Evolutionary conservation across 768 basidiomycete genomes (phyloP).

Genomic region (Fomitopsis pulvina): DNA sequence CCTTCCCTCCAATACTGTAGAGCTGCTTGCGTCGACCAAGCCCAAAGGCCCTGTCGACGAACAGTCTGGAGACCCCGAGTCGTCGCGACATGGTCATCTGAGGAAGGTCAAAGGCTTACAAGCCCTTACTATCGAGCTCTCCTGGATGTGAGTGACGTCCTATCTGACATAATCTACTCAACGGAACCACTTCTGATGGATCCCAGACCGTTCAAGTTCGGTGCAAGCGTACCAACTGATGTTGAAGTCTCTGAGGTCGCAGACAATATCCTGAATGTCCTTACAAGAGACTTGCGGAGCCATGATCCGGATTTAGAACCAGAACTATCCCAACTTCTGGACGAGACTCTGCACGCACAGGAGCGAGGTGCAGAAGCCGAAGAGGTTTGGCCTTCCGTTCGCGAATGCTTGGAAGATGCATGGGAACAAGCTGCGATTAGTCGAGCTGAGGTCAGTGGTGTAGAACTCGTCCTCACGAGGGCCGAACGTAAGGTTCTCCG

Average conservation of each 20-base stretch:
- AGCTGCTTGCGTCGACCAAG: slow-evolving; percentile 17
- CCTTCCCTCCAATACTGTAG: slow-evolving; percentile 8
- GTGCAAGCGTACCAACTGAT: slow-evolving; percentile 18
- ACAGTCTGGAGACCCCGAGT: too few relatives aligned
- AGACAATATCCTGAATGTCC: not conserved
- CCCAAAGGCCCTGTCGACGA: not conserved
- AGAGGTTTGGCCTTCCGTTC: not conserved
- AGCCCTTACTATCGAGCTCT: slow-evolving; percentile 51
- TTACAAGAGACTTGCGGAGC: not conserved
- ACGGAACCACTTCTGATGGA: not conserved
- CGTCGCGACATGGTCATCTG: slow-evolving; percentile 26
- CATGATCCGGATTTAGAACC: slow-evolving; percentile 12
- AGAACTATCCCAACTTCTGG: slow-evolving; percentile 11
- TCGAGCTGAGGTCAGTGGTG: slow-evolving; percentile 9
- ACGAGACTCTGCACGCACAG: slow-evolving; percentile 5
- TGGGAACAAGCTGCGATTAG: not conserved
- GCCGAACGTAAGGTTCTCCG: slow-evolving; percentile 30
- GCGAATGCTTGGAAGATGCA: not conserved
- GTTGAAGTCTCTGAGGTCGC: slow-evolving; percentile 16
- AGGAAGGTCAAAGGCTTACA: slow-evolving; percentile 53
- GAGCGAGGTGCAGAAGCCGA: not conserved
- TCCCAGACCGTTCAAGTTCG: slow-evolving; percentile 23
- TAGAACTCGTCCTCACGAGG: slow-evolving; percentile 35
- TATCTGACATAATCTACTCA: not conserved
- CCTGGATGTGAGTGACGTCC: slow-evolving; percentile 52